Percentiles rank a stretch among this genome's conserved stretches.
phyloP scores from a whole-genome alignment of 129 eudicot genomes.

The Flaveria robusta region DNA sequence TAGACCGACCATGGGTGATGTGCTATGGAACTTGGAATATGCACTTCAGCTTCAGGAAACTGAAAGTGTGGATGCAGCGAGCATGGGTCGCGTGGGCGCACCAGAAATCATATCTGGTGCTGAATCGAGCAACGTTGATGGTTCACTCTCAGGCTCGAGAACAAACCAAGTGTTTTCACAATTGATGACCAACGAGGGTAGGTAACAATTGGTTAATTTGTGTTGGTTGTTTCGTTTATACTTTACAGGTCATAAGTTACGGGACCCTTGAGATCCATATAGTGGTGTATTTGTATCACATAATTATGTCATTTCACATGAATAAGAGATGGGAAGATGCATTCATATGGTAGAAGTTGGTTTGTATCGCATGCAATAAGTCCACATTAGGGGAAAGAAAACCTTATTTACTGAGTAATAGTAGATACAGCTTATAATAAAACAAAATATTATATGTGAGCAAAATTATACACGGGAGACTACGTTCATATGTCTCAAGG shows the following conservation, averaged over 20 bases:
- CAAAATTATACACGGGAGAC: no score
- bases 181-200: slow-evolving; percentile 45
- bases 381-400: no score
- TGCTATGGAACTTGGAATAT: slow-evolving; percentile 78
- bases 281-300: background rate
- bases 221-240: background rate
- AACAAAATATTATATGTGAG: no score
- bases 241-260: slow-evolving; percentile 8
- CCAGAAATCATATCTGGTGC: slow-evolving; percentile 33
- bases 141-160: slow-evolving; percentile 42
- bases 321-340: no score
- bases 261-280: background rate
- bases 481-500: no score
- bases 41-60: slow-evolving; percentile 76
- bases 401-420: no score
- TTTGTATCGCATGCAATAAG: no score
- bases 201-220: background rate
- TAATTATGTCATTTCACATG: no score
- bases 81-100: slow-evolving; percentile 8
- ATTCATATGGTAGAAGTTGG: no score
- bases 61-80: slow-evolving; percentile 23
- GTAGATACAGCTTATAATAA: no score
- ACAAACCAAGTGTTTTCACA: slow-evolving; percentile 65
- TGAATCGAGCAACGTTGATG: slow-evolving; percentile 37
- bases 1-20: slow-evolving; percentile 91